These are phyloP conservation scores for Aspergillus nanangensis DNA, from an alignment of 495 filamentous ascomycete genomes.

Conservation along the genomic window DNA sequence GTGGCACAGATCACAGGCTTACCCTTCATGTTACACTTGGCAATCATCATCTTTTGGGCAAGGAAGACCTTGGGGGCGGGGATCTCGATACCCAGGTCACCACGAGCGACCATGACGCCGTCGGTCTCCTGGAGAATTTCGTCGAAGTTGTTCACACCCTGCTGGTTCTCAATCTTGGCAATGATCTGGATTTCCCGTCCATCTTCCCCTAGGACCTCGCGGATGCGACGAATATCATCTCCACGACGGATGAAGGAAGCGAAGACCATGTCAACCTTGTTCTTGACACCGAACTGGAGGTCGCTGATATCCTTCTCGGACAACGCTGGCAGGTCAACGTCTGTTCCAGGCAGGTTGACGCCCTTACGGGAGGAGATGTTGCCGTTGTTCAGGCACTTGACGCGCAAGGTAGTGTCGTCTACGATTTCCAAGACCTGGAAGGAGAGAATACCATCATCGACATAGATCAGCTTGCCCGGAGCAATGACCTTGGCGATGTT, in stretches of 20 bases:
- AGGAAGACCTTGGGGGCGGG: slow-evolving; percentile 97
- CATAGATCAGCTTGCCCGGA: slow-evolving; percentile 92
- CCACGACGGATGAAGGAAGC: slow-evolving; percentile 96
- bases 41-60: slow-evolving; percentile 99
- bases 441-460: slow-evolving; percentile 94
- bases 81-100: slow-evolving; percentile 97
- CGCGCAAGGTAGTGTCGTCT: slow-evolving; percentile 81
- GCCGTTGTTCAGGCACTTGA: slow-evolving; percentile 88
- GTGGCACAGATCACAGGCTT: slow-evolving; percentile 97
- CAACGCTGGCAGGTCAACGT: slow-evolving; percentile 94
- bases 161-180: slow-evolving; percentile 99
- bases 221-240: slow-evolving; percentile 87
- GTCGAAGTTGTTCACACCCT: slow-evolving; percentile 98
- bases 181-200: slow-evolving; percentile 98
- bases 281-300: slow-evolving; percentile 92
- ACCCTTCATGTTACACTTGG: slow-evolving; percentile 98
- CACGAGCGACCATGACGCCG: slow-evolving; percentile 99
- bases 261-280: slow-evolving; percentile 98
- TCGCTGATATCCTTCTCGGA: slow-evolving; percentile 98
- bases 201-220: slow-evolving; percentile 84
- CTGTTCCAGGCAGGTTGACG: slow-evolving; percentile 96
- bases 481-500: slow-evolving; percentile 99
- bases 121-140: slow-evolving; percentile 96
- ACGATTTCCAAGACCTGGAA: slow-evolving; percentile 88
- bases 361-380: slow-evolving; percentile 98